Evolutionary conservation across 345 rosid species (phyloP).

Genomic region (Eucalyptus sp.): DNA sequence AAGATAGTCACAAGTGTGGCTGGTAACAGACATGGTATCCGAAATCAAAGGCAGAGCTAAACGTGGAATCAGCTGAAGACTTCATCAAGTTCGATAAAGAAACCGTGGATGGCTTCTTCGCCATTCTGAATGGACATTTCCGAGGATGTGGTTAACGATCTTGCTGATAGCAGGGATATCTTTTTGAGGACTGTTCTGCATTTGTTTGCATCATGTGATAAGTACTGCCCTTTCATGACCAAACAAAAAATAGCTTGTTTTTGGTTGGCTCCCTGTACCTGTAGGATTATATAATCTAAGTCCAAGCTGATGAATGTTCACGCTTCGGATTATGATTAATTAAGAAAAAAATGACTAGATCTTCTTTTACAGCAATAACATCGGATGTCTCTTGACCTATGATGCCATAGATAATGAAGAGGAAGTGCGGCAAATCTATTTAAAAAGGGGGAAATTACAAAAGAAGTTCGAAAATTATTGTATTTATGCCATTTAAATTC

Average conservation of each 20-base stretch:
- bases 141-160: slow-evolving; percentile 50
- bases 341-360: slow-evolving; percentile 52
- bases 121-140: slow-evolving; percentile 56
- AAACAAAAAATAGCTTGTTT: not conserved
- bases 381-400: not conserved
- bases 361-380: not conserved
- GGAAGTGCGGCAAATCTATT: not conserved
- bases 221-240: not conserved
- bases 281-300: too few relatives aligned
- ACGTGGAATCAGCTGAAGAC: slow-evolving; percentile 60
- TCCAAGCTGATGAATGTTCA: not conserved
- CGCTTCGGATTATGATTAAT: slow-evolving; percentile 12
- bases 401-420: too few relatives aligned
- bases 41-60: slow-evolving; percentile 72
- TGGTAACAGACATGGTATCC: slow-evolving; percentile 79
- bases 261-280: not conserved
- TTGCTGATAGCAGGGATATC: slow-evolving; percentile 47
- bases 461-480: too few relatives aligned
- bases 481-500: too few relatives aligned
- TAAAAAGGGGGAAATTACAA: not conserved
- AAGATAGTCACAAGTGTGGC: not conserved
- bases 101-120: slow-evolving; percentile 59
- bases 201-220: slow-evolving; percentile 72
- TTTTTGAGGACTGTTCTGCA: slow-evolving; percentile 59
- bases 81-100: slow-evolving; percentile 45